Percentiles rank a stretch among this genome's conserved stretches.
These are phyloP conservation scores for Endoconidiophora polonica DNA, from an alignment of 2,329 filamentous ascomycete genomes.

Conservation along the genomic window DNA sequence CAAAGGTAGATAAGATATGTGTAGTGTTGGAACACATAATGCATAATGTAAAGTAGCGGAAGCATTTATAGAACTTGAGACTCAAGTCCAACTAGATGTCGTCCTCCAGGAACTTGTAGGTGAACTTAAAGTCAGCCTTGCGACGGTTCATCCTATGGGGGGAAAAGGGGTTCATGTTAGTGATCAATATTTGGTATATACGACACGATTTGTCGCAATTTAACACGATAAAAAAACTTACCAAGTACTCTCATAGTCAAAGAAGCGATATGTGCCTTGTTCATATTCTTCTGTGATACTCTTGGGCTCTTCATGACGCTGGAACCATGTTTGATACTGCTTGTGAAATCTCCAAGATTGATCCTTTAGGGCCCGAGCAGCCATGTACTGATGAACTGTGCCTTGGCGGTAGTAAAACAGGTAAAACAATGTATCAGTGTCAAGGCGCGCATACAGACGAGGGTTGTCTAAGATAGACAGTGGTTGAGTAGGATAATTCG, in stretches of 20 bases:
- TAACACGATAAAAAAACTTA: slow-evolving; percentile 29
- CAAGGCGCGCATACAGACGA: slow-evolving; percentile 70
- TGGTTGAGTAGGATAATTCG: slow-evolving; percentile 87
- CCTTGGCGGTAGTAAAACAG: slow-evolving; percentile 98
- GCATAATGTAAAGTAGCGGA: not conserved
- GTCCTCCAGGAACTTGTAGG: slow-evolving; percentile 94
- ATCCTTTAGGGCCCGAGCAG: slow-evolving; percentile 90
- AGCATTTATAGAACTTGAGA: not conserved
- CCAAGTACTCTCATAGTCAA: slow-evolving; percentile 99
- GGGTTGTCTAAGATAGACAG: slow-evolving; percentile 83
- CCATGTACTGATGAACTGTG: slow-evolving; percentile 86
- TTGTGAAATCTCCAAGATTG: slow-evolving; percentile 99
- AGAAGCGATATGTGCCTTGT: slow-evolving; percentile 97
- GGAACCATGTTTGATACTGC: slow-evolving; percentile 99
- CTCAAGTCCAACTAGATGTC: slow-evolving; percentile 40
- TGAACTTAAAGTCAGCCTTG: slow-evolving; percentile 96
- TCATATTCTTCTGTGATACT: slow-evolving; percentile 97
- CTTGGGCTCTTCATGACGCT: slow-evolving; percentile 95
- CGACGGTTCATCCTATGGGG: slow-evolving; percentile 80
- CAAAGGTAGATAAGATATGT: not conserved
- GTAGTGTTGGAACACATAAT: not conserved
- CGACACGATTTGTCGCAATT: not conserved
- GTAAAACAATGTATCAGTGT: slow-evolving; percentile 94
- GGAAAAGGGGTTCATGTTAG: not conserved
- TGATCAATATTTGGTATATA: slow-evolving; percentile 11